Evolutionary conservation across 2,329 filamentous ascomycete genomes (phyloP), one percentile per base, ranked within the genome.

Genomic region (Clarireedia monteithiana): DNA sequence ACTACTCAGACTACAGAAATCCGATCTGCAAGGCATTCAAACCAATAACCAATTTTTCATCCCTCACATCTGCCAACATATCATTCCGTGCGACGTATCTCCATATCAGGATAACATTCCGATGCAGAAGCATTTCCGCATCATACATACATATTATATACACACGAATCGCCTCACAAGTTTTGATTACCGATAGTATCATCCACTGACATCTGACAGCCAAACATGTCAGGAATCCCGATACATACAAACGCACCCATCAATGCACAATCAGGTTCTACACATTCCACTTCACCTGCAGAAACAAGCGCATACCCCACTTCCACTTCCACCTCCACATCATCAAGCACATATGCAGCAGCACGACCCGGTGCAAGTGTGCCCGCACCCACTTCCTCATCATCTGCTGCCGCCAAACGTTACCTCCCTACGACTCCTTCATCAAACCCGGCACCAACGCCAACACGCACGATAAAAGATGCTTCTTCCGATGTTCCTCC

Each of bases 221-320:
- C 36, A 48, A n/a, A 48, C n/a, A 85, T 85, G 82, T 75, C 81
- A 49, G 76, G 81, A n/a, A 77, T 85, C 59, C 79, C 77, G 48
- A 76, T 84, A 44, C 82, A 83, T 69, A 77, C 75, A 38, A 69
- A 77, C 54, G 82, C 79, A 67, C 82, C 82, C 47, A 82, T 85
- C 68, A 78, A 73, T 63, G 76, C 80, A 49, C 53, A 39, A 55
- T 72, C 73, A 15, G 77, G 73, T 34, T 17, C 46, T 9, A 48
- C 38, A 17, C 15, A 27, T 40, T 9, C 48, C 36, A 34, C 46
- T 36, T 24, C 40, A 36, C 78, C 77, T 20, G 74, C 78, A 27
- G 68, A 78, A 60, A 81, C 77, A 15, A 61, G 63, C 5, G 58
- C 62, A 6, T 58, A 69, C 50, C 60, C 58, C 59, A 57, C 57